Percentiles rank a stretch among this genome's conserved stretches.
phyloP scores from a whole-genome alignment of 75 land plant genomes.

The Cunninghamia lanceolata region DNA sequence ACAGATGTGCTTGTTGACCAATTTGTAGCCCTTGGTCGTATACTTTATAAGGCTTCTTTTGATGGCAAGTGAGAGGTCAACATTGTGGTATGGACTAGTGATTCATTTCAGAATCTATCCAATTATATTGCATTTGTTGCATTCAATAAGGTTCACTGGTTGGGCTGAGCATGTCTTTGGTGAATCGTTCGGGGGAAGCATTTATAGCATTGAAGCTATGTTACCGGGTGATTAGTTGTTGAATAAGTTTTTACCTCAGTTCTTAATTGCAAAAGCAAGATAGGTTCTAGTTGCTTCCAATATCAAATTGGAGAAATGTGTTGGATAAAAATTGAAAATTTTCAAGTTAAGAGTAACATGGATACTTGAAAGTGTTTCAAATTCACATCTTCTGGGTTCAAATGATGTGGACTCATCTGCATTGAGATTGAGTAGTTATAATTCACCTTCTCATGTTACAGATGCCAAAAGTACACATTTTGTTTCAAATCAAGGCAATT shows the following conservation, averaged over 20 bases:
- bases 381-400: background rate
- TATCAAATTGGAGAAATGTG: background rate
- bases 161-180: background rate
- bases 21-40: slow-evolving; percentile 83
- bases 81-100: too few relatives aligned
- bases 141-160: too few relatives aligned
- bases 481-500: background rate
- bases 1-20: slow-evolving; percentile 85
- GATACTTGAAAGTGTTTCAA: background rate
- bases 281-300: background rate
- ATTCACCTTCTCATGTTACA: background rate
- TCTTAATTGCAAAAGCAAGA: background rate
- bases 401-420: background rate
- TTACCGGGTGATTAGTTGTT: background rate
- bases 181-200: background rate
- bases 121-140: too few relatives aligned
- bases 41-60: slow-evolving; percentile 93
- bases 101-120: too few relatives aligned
- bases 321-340: background rate
- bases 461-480: background rate
- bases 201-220: background rate
- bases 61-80: slow-evolving; percentile 99
- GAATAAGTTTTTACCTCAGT: background rate
- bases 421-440: background rate
- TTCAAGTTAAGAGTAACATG: background rate